Evolutionary conservation across 2,329 filamentous ascomycete genomes (phyloP).

Genomic region (Colletotrichum sp.): DNA sequence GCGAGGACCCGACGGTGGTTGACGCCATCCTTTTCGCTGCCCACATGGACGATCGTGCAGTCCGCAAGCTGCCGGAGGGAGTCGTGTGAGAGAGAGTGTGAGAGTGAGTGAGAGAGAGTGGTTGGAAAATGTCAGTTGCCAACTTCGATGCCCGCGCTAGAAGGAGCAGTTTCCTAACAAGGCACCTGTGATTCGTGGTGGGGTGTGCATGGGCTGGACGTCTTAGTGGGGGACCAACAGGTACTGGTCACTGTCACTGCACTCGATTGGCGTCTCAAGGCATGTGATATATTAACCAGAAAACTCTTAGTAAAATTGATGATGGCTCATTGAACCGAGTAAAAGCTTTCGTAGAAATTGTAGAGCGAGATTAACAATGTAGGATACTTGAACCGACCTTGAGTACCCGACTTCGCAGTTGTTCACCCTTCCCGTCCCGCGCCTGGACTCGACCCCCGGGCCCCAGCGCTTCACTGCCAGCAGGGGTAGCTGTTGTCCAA

Average conservation of each 20-base stretch:
- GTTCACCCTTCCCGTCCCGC: not conserved
- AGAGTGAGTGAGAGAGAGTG: not conserved
- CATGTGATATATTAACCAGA: not conserved
- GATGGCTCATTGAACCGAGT: not conserved
- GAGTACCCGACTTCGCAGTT: not conserved
- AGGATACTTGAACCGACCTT: not conserved
- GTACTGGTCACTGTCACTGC: not conserved
- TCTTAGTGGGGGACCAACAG: not conserved
- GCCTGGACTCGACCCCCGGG: not conserved
- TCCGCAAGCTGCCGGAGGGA: not conserved
- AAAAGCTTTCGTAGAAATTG: not conserved
- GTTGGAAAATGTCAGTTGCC: not conserved
- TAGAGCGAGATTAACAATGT: not conserved
- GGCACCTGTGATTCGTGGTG: not conserved
- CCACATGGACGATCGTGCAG: conserved; percentile 19
- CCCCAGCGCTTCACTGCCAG: not conserved
- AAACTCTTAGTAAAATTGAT: not conserved
- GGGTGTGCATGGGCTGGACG: not conserved
- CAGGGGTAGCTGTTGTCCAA: conserved; percentile 19
- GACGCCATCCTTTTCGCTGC: conserved; percentile 50
- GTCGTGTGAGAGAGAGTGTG: not conserved
- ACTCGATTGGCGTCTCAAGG: not conserved
- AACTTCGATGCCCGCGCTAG: conserved; percentile 10
- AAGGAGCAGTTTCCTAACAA: not conserved
- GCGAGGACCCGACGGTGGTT: conserved; percentile 55